A percentile compares a stretch with the other conserved stretches of the same genome.
Conservation (phyloP, 2,329 filamentous ascomycete species). For the Amauroascus verrucosus region DNA sequence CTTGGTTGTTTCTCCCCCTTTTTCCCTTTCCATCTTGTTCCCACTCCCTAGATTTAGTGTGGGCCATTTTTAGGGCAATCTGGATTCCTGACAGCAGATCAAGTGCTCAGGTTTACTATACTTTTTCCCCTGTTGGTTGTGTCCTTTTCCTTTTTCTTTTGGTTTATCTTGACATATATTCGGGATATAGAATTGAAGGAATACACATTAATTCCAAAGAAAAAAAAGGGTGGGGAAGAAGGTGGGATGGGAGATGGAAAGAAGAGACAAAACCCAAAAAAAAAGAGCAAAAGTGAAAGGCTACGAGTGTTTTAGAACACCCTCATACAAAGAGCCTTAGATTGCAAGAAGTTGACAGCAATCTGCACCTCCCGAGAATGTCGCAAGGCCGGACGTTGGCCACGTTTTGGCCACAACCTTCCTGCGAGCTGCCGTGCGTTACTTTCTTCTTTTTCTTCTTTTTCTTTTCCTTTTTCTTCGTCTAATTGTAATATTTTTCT, state of each 20-base stretch:
- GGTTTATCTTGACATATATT: slow-evolving; percentile 4
- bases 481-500: neutral
- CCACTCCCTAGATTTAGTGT: slow-evolving; percentile 3
- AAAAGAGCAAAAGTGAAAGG: neutral
- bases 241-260: too few relatives aligned
- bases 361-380: neutral
- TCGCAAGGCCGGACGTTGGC: neutral
- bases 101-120: neutral
- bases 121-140: slow-evolving; percentile 3
- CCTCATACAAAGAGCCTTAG: neutral
- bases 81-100: neutral
- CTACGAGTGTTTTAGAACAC: neutral
- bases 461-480: neutral
- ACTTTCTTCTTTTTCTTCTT: too few relatives aligned
- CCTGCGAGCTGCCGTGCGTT: slow-evolving; percentile 2
- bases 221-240: too few relatives aligned
- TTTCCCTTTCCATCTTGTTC: neutral
- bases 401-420: slow-evolving; percentile 3
- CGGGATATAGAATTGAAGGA: slow-evolving; percentile 11
- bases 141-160: slow-evolving; percentile 8
- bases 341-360: neutral
- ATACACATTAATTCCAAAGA: neutral
- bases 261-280: neutral
- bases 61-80: neutral
- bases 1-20: neutral